These are phyloP conservation scores for Stemphylium lycopersici DNA, from an alignment of 2,329 filamentous ascomycete species.

Conservation along the genomic window DNA sequence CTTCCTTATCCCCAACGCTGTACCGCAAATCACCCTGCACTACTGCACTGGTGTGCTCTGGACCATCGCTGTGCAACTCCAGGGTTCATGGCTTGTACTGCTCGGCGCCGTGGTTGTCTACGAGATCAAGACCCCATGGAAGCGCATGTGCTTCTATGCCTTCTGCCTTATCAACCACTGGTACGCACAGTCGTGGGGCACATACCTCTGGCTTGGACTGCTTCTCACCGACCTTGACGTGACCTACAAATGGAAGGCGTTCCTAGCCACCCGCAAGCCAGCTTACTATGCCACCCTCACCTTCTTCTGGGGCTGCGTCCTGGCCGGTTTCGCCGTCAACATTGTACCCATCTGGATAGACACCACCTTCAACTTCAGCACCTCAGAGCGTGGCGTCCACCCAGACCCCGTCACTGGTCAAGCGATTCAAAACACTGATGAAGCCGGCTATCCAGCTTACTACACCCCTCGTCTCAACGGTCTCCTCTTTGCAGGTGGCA, in stretches of 20 bases:
- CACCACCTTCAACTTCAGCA: slow-evolving; percentile 45
- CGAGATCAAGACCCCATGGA: slow-evolving; percentile 55
- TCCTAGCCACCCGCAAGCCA: slow-evolving; percentile 42
- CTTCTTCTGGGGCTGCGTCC: slow-evolving; percentile 38
- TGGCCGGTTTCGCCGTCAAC: slow-evolving; percentile 45
- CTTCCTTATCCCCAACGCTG: slow-evolving; percentile 57
- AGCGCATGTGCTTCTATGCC: slow-evolving; percentile 54
- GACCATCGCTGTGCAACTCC: slow-evolving; percentile 58
- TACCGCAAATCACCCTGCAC: slow-evolving; percentile 55
- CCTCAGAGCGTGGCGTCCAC: slow-evolving; percentile 53
- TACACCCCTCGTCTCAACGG: slow-evolving; percentile 53
- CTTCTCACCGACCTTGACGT: slow-evolving; percentile 55
- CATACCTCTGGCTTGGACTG: slow-evolving; percentile 55
- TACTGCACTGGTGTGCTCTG: slow-evolving; percentile 59
- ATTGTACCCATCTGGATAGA: slow-evolving; percentile 46
- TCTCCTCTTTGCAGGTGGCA: slow-evolving; percentile 49
- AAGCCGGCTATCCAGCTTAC: slow-evolving; percentile 52
- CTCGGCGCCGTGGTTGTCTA: slow-evolving; percentile 52
- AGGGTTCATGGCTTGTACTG: slow-evolving; percentile 55
- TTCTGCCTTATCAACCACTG: slow-evolving; percentile 54
- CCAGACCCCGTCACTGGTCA: slow-evolving; percentile 50
- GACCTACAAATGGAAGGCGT: slow-evolving; percentile 54
- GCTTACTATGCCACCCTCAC: slow-evolving; percentile 49
- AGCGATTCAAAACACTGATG: slow-evolving; percentile 42
- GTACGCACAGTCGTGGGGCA: slow-evolving; percentile 56